Conservation (phyloP, 2,329 filamentous ascomycete genomes). For the Pseudocercospora pini-densiflorae region DNA sequence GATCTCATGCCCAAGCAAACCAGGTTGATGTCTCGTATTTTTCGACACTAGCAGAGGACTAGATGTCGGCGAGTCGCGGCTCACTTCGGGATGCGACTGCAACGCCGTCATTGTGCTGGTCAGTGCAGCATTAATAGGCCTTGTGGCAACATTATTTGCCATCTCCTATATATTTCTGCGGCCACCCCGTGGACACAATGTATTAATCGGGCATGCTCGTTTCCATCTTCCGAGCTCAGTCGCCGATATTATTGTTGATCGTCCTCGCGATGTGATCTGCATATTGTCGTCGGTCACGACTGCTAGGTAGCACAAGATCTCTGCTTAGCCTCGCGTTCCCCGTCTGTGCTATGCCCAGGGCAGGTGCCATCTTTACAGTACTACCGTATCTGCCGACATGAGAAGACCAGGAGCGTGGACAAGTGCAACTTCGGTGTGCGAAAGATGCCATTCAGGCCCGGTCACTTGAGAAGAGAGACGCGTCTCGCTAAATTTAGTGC, state of each 20-base stretch:
- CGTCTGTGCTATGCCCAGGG: neutral
- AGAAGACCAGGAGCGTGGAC: neutral
- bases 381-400: neutral
- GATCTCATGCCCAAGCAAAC: slow-evolving; percentile 5
- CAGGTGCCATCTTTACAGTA: neutral
- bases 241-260: too few relatives aligned
- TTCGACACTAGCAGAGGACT: slow-evolving; percentile 4
- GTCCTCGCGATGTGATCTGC: too few relatives aligned
- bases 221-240: too few relatives aligned
- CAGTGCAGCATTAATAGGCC: neutral
- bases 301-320: too few relatives aligned
- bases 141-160: neutral
- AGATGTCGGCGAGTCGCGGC: slow-evolving; percentile 1
- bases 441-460: neutral
- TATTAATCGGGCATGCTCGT: too few relatives aligned
- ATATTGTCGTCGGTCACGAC: too few relatives aligned
- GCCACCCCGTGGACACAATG: neutral
- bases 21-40: slow-evolving; percentile 1
- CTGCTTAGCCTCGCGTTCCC: neutral
- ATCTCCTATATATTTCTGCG: neutral
- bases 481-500: neutral
- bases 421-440: neutral
- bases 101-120: neutral
- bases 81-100: neutral
- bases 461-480: neutral